A percentile compares a stretch with the other conserved stretches of the same genome.
These are phyloP conservation scores for Artemisia annua DNA, from an alignment of 129 eudicot species.

Conservation along the genomic window DNA sequence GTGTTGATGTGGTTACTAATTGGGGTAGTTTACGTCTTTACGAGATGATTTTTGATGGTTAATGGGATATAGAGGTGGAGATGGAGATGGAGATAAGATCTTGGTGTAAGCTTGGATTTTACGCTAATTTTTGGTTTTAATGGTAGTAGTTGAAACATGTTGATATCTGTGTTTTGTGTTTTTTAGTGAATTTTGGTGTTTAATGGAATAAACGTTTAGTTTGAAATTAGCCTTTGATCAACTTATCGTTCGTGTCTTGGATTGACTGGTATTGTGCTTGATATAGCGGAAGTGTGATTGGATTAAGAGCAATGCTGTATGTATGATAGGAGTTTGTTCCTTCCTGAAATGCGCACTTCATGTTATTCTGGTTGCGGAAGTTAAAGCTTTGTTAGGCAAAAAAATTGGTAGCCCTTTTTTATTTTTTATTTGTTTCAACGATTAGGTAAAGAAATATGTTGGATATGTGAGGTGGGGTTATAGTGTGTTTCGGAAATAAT, in stretches of 20 bases:
- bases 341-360: too few species aligned
- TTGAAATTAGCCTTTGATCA: not conserved
- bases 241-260: not conserved
- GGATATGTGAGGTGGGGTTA: too few species aligned
- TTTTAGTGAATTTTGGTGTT: conserved; percentile 11
- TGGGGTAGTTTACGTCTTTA: not conserved
- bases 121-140: conserved; percentile 35
- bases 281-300: not conserved
- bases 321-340: not conserved
- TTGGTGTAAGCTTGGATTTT: conserved; percentile 27
- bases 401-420: too few species aligned
- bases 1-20: conserved; percentile 23
- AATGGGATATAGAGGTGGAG: conserved; percentile 8
- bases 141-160: conserved; percentile 22
- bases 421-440: too few species aligned
- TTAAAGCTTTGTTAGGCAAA: too few species aligned
- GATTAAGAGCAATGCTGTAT: not conserved
- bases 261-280: conserved; percentile 11
- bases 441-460: too few species aligned
- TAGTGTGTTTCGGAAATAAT: too few species aligned
- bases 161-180: conserved; percentile 12
- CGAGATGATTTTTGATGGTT: not conserved
- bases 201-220: conserved; percentile 26
- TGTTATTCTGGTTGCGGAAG: too few species aligned
- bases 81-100: conserved; percentile 31